Evolutionary conservation across 2,329 filamentous ascomycete species (phyloP).

Genomic region (Colletotrichum eremochloae): DNA sequence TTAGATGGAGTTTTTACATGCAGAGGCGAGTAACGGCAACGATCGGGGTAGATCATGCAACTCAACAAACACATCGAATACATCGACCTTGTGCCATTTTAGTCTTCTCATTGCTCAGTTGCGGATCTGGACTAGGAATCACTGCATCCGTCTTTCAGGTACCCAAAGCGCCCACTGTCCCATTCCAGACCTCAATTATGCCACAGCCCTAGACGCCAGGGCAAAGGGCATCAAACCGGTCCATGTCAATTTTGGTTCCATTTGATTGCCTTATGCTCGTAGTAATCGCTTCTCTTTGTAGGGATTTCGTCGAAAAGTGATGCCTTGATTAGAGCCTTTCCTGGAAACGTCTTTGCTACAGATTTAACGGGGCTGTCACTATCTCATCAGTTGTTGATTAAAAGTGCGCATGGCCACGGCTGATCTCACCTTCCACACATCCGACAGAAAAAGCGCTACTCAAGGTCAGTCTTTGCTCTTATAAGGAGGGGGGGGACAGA

Average conservation of each 20-base stretch:
- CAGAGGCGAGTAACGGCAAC: neutral
- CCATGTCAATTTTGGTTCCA: neutral
- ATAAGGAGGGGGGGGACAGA: no score
- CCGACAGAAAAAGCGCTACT: slow-evolving; percentile 31
- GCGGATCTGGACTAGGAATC: neutral
- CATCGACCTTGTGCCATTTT: neutral
- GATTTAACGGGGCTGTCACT: slow-evolving; percentile 22
- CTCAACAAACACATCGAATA: neutral
- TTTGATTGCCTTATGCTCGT: slow-evolving; percentile 4
- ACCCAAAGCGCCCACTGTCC: neutral
- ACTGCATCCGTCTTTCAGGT: neutral
- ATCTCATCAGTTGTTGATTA: neutral
- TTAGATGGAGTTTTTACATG: neutral
- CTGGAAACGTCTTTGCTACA: neutral
- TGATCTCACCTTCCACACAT: slow-evolving; percentile 31
- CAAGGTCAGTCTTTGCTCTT: neutral
- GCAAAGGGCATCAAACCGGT: neutral
- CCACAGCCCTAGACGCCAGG: no score
- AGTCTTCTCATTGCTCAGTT: neutral
- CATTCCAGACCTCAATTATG: neutral
- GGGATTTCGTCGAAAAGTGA: slow-evolving; percentile 38
- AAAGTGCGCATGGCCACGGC: neutral
- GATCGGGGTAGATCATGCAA: neutral
- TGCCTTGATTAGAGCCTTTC: slow-evolving; percentile 27
- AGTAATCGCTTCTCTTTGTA: slow-evolving; percentile 11